Percentiles rank a stretch among this genome's conserved stretches.
phyloP scores from a whole-genome alignment of 2,329 filamentous ascomycete genomes.

The Aotearoamyces nothofagi region DNA sequence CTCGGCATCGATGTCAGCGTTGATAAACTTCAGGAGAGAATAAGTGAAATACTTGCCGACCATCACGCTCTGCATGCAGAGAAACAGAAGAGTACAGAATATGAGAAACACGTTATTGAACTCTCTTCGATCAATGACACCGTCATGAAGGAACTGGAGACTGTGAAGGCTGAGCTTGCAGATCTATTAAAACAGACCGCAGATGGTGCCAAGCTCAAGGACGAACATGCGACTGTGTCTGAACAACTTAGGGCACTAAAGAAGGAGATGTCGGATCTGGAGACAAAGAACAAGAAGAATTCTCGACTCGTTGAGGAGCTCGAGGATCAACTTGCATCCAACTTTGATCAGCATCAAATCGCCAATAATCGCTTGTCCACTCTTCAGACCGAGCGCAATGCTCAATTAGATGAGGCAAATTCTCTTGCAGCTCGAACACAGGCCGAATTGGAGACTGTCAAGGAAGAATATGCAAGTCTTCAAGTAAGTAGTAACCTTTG shows the following conservation, averaged over 20 bases:
- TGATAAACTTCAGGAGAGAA: constrained; percentile 50
- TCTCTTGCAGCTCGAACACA: constrained; percentile 46
- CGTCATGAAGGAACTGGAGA: constrained; percentile 45
- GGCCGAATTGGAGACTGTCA: constrained; percentile 50
- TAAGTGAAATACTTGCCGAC: constrained; percentile 38
- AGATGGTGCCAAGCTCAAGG: constrained; percentile 28
- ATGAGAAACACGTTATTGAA: constrained; percentile 39
- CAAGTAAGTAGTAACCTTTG: constrained; percentile 28
- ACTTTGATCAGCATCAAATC: constrained; percentile 83
- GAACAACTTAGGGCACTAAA: constrained; percentile 47
- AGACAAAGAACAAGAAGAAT: constrained; percentile 72
- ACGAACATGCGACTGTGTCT: constrained; percentile 29
- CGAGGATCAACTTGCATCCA: constrained; percentile 88
- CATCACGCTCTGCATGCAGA: constrained; percentile 44
- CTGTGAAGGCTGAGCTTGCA: constrained; percentile 36
- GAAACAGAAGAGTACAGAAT: constrained; percentile 39
- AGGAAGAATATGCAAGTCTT: constrained; percentile 57
- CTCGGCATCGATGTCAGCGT: constrained; percentile 48
- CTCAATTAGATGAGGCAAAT: constrained; percentile 67
- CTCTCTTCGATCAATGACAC: constrained; percentile 42
- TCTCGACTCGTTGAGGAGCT: constrained; percentile 85
- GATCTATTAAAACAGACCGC: constrained; percentile 32
- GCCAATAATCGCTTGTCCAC: constrained; percentile 77
- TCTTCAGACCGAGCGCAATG: constrained; percentile 58
- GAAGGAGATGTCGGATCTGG: constrained; percentile 47